Percentiles rank a stretch among this genome's conserved stretches.
Evolutionary conservation across 306 rosid genomes (phyloP).

Genomic region (Fragaria iinumae): DNA sequence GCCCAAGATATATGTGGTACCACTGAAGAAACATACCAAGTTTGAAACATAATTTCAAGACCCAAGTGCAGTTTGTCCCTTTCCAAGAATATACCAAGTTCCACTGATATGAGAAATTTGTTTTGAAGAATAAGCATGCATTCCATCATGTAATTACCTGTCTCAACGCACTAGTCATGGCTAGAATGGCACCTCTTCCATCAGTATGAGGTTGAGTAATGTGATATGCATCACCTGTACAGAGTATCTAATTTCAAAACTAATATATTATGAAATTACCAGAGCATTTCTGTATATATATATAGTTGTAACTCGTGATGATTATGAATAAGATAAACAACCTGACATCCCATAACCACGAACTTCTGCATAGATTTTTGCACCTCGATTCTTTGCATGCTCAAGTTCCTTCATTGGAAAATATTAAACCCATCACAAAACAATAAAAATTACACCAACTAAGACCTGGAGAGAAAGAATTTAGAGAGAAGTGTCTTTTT

Average conservation of each 20-base stretch:
- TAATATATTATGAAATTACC: constrained; percentile 10
- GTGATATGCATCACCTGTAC: constrained; percentile 84
- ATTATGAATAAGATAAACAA: constrained; percentile 24
- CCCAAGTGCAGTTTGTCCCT: neutral
- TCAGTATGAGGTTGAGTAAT: constrained; percentile 87
- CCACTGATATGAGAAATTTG: neutral
- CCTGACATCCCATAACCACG: constrained; percentile 98
- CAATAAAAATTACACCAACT: constrained; percentile 18
- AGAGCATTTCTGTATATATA: constrained; percentile 13
- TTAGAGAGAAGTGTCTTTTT: neutral
- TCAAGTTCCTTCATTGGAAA: constrained; percentile 62
- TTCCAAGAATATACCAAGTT: neutral
- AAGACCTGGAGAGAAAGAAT: constrained; percentile 1
- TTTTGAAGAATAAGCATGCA: neutral
- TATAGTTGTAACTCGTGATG: neutral
- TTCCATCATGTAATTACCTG: constrained; percentile 53
- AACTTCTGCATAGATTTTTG: constrained; percentile 86
- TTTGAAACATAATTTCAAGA: neutral
- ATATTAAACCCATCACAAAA: constrained; percentile 18
- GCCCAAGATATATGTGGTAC: neutral
- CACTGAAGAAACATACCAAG: neutral
- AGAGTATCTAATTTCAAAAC: constrained; percentile 26
- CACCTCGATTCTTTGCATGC: constrained; percentile 80
- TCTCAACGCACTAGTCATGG: constrained; percentile 78
- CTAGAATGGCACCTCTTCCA: constrained; percentile 93